Evolutionary conservation across 2,329 filamentous ascomycete genomes (phyloP).

Genomic region (Cladosporium phlei): DNA sequence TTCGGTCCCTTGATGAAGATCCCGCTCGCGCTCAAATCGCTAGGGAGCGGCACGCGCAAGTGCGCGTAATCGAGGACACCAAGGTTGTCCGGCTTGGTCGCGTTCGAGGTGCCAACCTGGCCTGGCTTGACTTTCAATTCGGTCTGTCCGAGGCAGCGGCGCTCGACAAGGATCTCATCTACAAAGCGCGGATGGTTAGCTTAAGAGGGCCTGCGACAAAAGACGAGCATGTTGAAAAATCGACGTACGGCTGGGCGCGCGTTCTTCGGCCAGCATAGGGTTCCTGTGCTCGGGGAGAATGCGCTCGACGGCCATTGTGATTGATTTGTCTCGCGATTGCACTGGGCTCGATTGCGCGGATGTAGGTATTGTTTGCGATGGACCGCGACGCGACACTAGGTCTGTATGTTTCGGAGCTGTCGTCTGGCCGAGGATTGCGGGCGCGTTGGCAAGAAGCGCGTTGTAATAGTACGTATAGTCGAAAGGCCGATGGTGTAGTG

Average conservation of each 20-base stretch:
- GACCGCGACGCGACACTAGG: constrained; percentile 12
- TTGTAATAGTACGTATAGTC: not conserved
- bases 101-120: constrained; percentile 64
- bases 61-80: constrained; percentile 95
- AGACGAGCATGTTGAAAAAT: constrained; percentile 1
- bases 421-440: not conserved
- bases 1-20: constrained; percentile 75
- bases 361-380: constrained; percentile 7
- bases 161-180: constrained; percentile 58
- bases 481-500: not conserved
- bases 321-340: constrained; percentile 1
- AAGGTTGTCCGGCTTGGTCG: constrained; percentile 67
- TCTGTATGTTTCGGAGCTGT: constrained; percentile 13
- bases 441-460: constrained; percentile 1
- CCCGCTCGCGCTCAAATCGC: constrained; percentile 79
- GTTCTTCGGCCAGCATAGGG: constrained; percentile 58
- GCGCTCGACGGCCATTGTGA: constrained; percentile 5
- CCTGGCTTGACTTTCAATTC: constrained; percentile 79
- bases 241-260: constrained; percentile 59
- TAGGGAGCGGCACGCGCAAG: constrained; percentile 84
- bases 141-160: constrained; percentile 87
- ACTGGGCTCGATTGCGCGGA: not conserved
- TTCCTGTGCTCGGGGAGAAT: constrained; percentile 59
- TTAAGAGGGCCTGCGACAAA: not conserved
- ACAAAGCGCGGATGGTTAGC: constrained; percentile 4